These are phyloP conservation scores for Xylaria castorea DNA, from an alignment of 495 filamentous ascomycete species.

Conservation along the genomic window DNA sequence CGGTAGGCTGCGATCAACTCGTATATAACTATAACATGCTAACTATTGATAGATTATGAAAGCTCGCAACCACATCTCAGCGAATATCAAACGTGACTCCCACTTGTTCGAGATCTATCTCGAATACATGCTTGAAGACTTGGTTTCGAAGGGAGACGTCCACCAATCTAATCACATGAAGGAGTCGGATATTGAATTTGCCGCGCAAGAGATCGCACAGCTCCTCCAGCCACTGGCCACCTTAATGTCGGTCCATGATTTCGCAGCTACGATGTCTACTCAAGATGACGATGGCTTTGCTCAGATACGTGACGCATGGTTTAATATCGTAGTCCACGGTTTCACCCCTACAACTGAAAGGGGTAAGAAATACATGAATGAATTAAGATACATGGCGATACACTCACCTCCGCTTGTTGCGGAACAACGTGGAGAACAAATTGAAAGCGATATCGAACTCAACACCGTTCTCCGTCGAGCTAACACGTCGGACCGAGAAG, in stretches of 20 bases:
- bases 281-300: conserved; percentile 68
- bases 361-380: conserved; percentile 69
- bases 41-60: conserved; percentile 61
- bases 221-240: conserved; percentile 81
- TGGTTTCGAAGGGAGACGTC: conserved; percentile 87
- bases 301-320: conserved; percentile 91
- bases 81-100: conserved; percentile 68
- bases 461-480: conserved; percentile 89
- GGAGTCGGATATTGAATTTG: conserved; percentile 76
- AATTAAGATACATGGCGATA: conserved; percentile 80
- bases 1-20: conserved; percentile 59
- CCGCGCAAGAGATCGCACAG: conserved; percentile 82
- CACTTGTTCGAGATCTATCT: conserved; percentile 79
- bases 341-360: conserved; percentile 75
- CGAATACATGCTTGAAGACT: conserved; percentile 81
- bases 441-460: conserved; percentile 94
- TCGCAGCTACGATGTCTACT: conserved; percentile 45
- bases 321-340: conserved; percentile 93
- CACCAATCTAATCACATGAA: conserved; percentile 64
- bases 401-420: conserved; percentile 84
- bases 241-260: conserved; percentile 66
- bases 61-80: conserved; percentile 80
- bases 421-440: conserved; percentile 81
- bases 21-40: conserved; percentile 34
- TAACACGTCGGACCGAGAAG: conserved; percentile 74